Evolutionary conservation across 2,329 filamentous ascomycete species (phyloP), one percentile per base, ranked within the genome.

Genomic region (Didymella glomerata): DNA sequence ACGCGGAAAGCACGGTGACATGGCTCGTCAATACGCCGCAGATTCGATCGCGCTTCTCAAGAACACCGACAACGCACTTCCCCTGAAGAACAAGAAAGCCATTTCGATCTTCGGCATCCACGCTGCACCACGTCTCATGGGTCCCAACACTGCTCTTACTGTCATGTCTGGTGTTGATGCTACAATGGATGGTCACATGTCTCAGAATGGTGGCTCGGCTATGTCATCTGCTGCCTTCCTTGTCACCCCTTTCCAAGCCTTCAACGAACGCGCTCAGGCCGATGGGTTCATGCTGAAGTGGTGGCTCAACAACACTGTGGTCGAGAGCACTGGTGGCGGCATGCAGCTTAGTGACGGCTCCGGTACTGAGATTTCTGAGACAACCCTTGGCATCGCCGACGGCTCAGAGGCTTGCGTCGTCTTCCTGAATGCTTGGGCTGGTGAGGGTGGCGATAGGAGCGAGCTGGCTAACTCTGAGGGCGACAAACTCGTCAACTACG

Each of bases 1-100:
- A 7, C 61, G 61, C 18, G 53, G 45, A 20, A 57, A 61, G 34
- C 61, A 63, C 18, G 50, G 46, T 36, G 47, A 51, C 13, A 36
- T 63, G 41, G 57, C 57, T 22, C 61, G 61, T 27, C 52, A 60
- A 10, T 60, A 57, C 24, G 76, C 74, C 7, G 71, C 72, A 22
- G 73, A 74, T 14, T 75, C 74, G 0, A 73, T 70, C 32, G 73
- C 76, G 1, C 48, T 77, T 32, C 61, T 83, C 20, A 83, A 83
- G 67, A 85, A 86, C 53, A 70, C 83, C 20, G 82, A 85, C 46
- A 79, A 86, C 3, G 78, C 81, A 0, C 62, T 86, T 3, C 84
- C 84, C 0, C 68, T 85, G 27, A 58, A 50, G 80, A 79, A 47
- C 28, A 49, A 53, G 20, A 47, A 50, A 9, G 28, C 16, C 38